A percentile compares a stretch with the other conserved stretches of the same genome.
Conservation (phyloP, 768 basidiomycete genomes). For the Hericium coralloides region DNA sequence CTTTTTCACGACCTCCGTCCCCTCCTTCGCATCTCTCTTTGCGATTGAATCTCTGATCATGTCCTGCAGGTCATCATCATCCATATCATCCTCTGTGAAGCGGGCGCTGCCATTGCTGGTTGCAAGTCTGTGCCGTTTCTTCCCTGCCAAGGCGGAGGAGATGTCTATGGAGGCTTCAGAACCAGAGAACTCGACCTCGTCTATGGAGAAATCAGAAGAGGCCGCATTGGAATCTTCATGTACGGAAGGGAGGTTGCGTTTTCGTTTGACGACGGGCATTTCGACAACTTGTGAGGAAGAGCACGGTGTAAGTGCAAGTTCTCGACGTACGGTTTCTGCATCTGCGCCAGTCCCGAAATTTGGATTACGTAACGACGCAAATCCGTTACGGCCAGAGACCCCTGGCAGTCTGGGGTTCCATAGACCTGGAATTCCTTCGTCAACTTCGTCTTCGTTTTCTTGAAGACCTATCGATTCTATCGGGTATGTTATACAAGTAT, state of each 20-base stretch:
- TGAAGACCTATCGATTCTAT: no score
- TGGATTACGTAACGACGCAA: not conserved
- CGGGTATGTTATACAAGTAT: not conserved
- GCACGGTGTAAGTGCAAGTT: not conserved
- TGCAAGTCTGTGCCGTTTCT: slow-evolving; percentile 17
- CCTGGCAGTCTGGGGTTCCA: not conserved
- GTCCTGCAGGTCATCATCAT: slow-evolving; percentile 44
- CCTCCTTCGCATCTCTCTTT: slow-evolving; percentile 65
- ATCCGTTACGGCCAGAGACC: not conserved
- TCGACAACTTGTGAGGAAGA: not conserved
- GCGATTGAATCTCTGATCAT: slow-evolving; percentile 63
- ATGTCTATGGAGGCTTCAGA: slow-evolving; percentile 50
- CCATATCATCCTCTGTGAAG: slow-evolving; percentile 32
- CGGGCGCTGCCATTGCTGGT: not conserved
- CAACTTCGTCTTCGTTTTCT: not conserved
- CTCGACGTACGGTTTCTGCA: not conserved
- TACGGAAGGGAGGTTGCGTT: not conserved
- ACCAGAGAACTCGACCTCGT: not conserved
- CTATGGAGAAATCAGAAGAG: not conserved
- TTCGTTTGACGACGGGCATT: not conserved
- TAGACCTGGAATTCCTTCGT: no score
- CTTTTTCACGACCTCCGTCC: slow-evolving; percentile 70
- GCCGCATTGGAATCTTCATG: not conserved
- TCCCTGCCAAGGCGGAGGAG: slow-evolving; percentile 48
- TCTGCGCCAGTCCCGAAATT: not conserved